These are phyloP conservation scores for Ogataea neopini DNA, from an alignment of 805 yeast genomes.

Conservation along the genomic window DNA sequence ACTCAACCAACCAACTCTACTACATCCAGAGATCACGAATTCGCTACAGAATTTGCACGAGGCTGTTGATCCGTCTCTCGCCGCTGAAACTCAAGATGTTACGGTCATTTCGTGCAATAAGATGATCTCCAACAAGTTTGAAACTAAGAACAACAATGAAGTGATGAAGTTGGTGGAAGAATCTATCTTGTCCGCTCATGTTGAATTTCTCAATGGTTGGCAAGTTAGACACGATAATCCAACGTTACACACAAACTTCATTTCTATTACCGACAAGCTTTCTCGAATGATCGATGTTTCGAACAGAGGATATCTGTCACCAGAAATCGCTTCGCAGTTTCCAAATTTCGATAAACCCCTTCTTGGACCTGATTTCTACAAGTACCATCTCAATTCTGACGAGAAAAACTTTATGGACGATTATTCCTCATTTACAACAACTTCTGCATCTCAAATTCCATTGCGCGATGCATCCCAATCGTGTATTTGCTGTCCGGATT, in stretches of 20 bases:
- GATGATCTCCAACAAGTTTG: conserved; percentile 21
- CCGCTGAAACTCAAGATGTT: conserved; percentile 24
- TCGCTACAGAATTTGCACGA: conserved; percentile 13
- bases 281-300: conserved; percentile 27
- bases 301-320: conserved; percentile 25
- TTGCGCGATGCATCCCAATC: conserved; percentile 30
- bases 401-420: conserved; percentile 28
- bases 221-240: conserved; percentile 33
- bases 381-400: conserved; percentile 22
- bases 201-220: conserved; percentile 38
- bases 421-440: conserved; percentile 36
- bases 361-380: conserved; percentile 23
- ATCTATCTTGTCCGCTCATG: conserved; percentile 28
- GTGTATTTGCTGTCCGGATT: conserved; percentile 32
- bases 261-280: conserved; percentile 27
- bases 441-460: conserved; percentile 29
- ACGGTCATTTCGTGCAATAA: conserved; percentile 31
- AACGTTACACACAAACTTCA: conserved; percentile 29
- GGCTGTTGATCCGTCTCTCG: conserved; percentile 22
- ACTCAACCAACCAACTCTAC: conserved; percentile 26
- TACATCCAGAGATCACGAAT: conserved; percentile 16
- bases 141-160: conserved; percentile 8
- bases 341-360: conserved; percentile 27
- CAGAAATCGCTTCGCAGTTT: conserved; percentile 14
- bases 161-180: conserved; percentile 15